Evolutionary conservation across 495 filamentous ascomycete species (phyloP), one percentile per base, ranked within the genome.

Genomic region (Penicillium lividum): DNA sequence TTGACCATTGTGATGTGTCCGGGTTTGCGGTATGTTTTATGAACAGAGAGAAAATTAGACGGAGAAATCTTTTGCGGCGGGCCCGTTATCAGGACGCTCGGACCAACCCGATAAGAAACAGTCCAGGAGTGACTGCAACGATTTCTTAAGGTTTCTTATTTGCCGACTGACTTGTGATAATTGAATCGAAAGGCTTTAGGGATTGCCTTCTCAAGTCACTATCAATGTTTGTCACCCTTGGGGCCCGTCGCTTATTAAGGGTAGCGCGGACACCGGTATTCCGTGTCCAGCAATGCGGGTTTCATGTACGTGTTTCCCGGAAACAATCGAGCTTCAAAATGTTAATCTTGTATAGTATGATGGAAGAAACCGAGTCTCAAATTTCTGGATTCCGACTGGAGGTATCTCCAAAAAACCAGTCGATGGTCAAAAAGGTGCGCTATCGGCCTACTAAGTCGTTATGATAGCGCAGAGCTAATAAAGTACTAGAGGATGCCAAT

Each of bases 301-400:
- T 70, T 46, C 67, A 70, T 65, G 67, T 70, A 68, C 56, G 62
- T 30, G 43, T 34, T 44, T 47, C 43, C 40, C 6, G 38, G 36
- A 54, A 11, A 49, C 34, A 38, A n/a, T n/a, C 56, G 38, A 3
- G 30, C 49, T 50, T 25, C 44, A 57, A 58, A 46, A 51, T 58
- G 54, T 56, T 64, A 48, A 63, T 50, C 18, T 29, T 18, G 54
- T 42, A 9, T 59, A 82, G 78, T 68, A 65, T 69, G 86, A 89
- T 73, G 77, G 79, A 36, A 72, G 85, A 57, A 82, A 71, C 65
- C 83, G 91, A 50, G 74, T 89, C 18, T 91, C 89, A 10, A 84
- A 79, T 38, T 83, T 92, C 64, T 95, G 92, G 89, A 80, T 86
- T 18, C 89, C 91, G 0, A 89, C 85, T 11, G 87, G 86, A 49